phyloP scores from a whole-genome alignment of 2,329 filamentous ascomycete species.

The Penicillium janthinellum region DNA sequence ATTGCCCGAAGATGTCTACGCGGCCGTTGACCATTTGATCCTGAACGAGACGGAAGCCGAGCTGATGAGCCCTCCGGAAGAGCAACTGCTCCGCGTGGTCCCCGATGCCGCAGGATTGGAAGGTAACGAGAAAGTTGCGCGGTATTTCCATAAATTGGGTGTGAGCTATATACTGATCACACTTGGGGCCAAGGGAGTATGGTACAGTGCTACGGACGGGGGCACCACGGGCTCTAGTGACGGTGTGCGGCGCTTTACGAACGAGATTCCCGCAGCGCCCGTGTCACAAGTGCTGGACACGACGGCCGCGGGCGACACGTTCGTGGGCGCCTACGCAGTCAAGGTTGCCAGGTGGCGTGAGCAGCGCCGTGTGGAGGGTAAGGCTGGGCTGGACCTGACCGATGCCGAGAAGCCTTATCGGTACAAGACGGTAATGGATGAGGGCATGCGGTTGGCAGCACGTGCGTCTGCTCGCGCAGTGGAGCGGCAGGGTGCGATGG shows the following conservation, averaged over 20 bases:
- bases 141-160: slow-evolving; percentile 67
- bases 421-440: slow-evolving; percentile 49
- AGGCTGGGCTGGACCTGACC: slow-evolving; percentile 53
- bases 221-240: slow-evolving; percentile 46
- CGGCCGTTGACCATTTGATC: slow-evolving; percentile 73
- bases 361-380: slow-evolving; percentile 46
- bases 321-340: slow-evolving; percentile 84
- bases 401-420: slow-evolving; percentile 38
- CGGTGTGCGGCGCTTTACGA: slow-evolving; percentile 32
- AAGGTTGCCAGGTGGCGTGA: slow-evolving; percentile 61
- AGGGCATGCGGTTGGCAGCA: slow-evolving; percentile 47
- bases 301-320: slow-evolving; percentile 91
- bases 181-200: slow-evolving; percentile 77
- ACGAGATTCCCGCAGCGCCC: slow-evolving; percentile 63
- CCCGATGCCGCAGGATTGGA: slow-evolving; percentile 45
- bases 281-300: slow-evolving; percentile 80
- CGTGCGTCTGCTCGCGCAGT: slow-evolving; percentile 49
- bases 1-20: slow-evolving; percentile 68
- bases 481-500: slow-evolving; percentile 49
- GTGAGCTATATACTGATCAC: slow-evolving; percentile 81
- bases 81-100: slow-evolving; percentile 30
- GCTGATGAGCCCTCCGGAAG: slow-evolving; percentile 62
- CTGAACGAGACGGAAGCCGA: slow-evolving; percentile 90
- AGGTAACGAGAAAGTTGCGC: slow-evolving; percentile 57
- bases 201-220: slow-evolving; percentile 58